Evolutionary conservation across 23 red algal genomes (phyloP), one percentile per base, ranked within the genome.

Genomic region (Chondrus crispus): DNA sequence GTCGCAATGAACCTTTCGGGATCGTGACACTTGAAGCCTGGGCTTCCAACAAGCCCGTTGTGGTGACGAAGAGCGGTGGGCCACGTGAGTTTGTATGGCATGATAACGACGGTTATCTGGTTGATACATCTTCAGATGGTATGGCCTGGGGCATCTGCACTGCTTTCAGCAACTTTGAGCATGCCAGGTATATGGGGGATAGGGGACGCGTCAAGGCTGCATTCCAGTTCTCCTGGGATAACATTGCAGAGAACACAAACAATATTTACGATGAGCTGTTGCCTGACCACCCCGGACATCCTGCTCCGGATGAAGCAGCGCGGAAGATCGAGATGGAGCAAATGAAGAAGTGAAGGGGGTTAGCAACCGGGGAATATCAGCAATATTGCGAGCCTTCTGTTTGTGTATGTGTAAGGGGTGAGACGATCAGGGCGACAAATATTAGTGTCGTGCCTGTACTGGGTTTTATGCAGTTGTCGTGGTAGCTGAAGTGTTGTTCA

Each of bases 21-120:
- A 99, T 99, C 74, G 97, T 99, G 64, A 91, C 90, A 46, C 81
- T 99, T 28, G 97, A 99, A 79, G 97, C 97, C 22, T 96, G 94
- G 97, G 97, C 97, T 19, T 92, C 92, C 18, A 94, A 94, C 48
- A 99, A 99, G 81, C 97, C 97, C 20, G 94, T 99, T n/a, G 95
- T 99, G 36, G 97, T 96, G 40, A 95, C 91, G 10, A 99, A 96
- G 40, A 96, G 80, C 38, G 93, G 97, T 44, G 97, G 97, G 36
- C 97, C 97, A 32, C 86, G 93, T 33, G 97, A 99, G 48, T 96
- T 96, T 95, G 95, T 99, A 58, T 88, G 91, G 85, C 94, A 99
- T 75, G 97, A 98, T 47, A 89, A 92, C 57, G 96, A 98, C 49
- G 96, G 96, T 3, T 98, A 88, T 81, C 53, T 95, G 64, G 92